A percentile compares a stretch with the other conserved stretches of the same genome.
phyloP scores from a whole-genome alignment of 2,329 filamentous ascomycete genomes.

The Tricladium varicosporioides region DNA sequence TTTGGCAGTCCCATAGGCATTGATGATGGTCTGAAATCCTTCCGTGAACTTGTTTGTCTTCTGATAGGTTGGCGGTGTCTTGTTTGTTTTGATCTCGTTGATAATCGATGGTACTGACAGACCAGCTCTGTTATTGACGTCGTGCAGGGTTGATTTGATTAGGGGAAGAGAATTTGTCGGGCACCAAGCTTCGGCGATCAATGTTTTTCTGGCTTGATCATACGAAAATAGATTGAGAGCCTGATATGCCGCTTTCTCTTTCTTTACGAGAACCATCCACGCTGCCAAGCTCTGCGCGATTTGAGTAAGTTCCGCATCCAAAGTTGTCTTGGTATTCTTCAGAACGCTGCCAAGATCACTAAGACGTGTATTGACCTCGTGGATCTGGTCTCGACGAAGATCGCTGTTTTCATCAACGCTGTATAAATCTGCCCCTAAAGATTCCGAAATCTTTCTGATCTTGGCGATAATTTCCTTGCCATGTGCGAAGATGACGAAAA shows the following conservation, averaged over 20 bases:
- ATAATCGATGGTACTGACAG: slow-evolving; percentile 98
- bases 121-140: slow-evolving; percentile 94
- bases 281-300: slow-evolving; percentile 90
- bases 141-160: slow-evolving; percentile 90
- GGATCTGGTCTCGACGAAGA: slow-evolving; percentile 89
- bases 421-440: slow-evolving; percentile 92
- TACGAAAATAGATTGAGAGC: slow-evolving; percentile 96
- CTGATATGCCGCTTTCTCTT: slow-evolving; percentile 97
- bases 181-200: slow-evolving; percentile 97
- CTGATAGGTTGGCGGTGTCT: slow-evolving; percentile 94
- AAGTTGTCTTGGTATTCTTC: slow-evolving; percentile 89
- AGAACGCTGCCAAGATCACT: slow-evolving; percentile 90
- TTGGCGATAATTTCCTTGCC: slow-evolving; percentile 98
- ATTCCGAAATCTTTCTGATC: slow-evolving; percentile 98
- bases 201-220: slow-evolving; percentile 88
- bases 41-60: slow-evolving; percentile 99
- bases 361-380: slow-evolving; percentile 92
- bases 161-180: slow-evolving; percentile 85
- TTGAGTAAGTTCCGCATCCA: slow-evolving; percentile 88
- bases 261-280: slow-evolving; percentile 97
- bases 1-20: slow-evolving; percentile 95
- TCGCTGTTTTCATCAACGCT: slow-evolving; percentile 97
- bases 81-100: slow-evolving; percentile 95
- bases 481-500: slow-evolving; percentile 98
- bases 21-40: slow-evolving; percentile 97